Conservation (phyloP, 768 basidiomycete genomes). For the Chalciporus pseudorubinellus region DNA sequence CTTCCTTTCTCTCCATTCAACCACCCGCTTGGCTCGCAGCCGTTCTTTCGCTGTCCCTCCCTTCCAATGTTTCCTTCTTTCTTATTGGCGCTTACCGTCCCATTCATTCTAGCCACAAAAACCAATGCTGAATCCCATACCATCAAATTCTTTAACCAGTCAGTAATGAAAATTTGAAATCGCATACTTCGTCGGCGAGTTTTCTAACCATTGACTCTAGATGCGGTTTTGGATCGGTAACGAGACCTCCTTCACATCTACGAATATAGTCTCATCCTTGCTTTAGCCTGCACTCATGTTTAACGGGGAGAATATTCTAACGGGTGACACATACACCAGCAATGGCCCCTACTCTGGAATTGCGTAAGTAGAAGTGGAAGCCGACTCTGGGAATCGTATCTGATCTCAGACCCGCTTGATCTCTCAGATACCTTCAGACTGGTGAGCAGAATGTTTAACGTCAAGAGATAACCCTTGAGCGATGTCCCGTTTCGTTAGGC, state of each 20-base stretch:
- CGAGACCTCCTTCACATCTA: neutral
- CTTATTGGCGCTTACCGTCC: slow-evolving; percentile 22
- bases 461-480: slow-evolving; percentile 9
- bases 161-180: slow-evolving; percentile 9
- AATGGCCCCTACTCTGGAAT: slow-evolving; percentile 38
- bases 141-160: slow-evolving; percentile 48
- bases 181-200: neutral
- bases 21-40: slow-evolving; percentile 7
- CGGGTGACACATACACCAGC: slow-evolving; percentile 35
- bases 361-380: slow-evolving; percentile 34
- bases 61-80: slow-evolving; percentile 24
- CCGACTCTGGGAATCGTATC: neutral
- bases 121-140: slow-evolving; percentile 44
- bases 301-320: slow-evolving; percentile 38
- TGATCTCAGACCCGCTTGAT: neutral
- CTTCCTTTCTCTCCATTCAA: neutral
- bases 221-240: slow-evolving; percentile 42
- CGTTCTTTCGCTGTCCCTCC: slow-evolving; percentile 15
- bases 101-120: slow-evolving; percentile 17
- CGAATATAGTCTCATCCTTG: neutral
- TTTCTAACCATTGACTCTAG: slow-evolving; percentile 21
- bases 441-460: slow-evolving; percentile 25
- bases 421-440: slow-evolving; percentile 42
- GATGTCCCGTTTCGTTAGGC: slow-evolving; percentile 31
- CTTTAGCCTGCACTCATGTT: slow-evolving; percentile 40